These are phyloP conservation scores for Fraxinus sp. DNA, from an alignment of 305 asterid genomes.

Conservation along the genomic window DNA sequence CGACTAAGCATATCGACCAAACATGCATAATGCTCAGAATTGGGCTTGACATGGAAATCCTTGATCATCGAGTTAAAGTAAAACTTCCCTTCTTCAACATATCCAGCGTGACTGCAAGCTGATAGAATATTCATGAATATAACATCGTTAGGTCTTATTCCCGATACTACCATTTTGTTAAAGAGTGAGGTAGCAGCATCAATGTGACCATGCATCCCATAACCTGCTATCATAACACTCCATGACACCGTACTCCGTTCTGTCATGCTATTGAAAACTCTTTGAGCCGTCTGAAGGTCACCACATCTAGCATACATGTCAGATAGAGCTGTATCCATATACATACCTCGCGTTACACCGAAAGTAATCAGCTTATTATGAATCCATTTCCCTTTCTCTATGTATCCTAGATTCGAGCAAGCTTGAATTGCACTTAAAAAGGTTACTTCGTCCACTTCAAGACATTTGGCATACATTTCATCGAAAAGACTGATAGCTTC, in stretches of 20 bases:
- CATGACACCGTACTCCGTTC: conserved; percentile 61
- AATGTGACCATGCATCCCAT: conserved; percentile 68
- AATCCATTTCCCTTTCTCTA: conserved; percentile 72
- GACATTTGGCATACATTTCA: conserved; percentile 43
- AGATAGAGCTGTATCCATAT: conserved; percentile 56
- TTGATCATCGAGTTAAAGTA: conserved; percentile 56
- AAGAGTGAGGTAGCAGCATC: conserved; percentile 54
- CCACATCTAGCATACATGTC: conserved; percentile 89
- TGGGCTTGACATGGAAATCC: conserved; percentile 55
- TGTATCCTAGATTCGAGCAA: conserved; percentile 58
- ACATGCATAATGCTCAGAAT: conserved; percentile 66
- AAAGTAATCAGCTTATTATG: conserved; percentile 62
- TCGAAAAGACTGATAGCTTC: conserved; percentile 58
- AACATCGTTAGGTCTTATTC: conserved; percentile 60
- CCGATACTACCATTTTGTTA: conserved; percentile 53
- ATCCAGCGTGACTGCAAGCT: conserved; percentile 78
- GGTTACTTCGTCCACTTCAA: conserved; percentile 69
- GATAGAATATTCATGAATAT: conserved; percentile 70
- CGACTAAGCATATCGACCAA: conserved; percentile 82
- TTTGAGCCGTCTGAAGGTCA: conserved; percentile 54
- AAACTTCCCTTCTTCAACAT: conserved; percentile 58
- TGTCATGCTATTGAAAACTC: conserved; percentile 56
- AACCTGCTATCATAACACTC: conserved; percentile 75
- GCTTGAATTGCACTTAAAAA: conserved; percentile 74
- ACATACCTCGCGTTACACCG: conserved; percentile 59